A percentile compares a stretch with the other conserved stretches of the same genome.
Conservation (phyloP, 495 filamentous ascomycete species). For the Penicillium robsamsonii region DNA sequence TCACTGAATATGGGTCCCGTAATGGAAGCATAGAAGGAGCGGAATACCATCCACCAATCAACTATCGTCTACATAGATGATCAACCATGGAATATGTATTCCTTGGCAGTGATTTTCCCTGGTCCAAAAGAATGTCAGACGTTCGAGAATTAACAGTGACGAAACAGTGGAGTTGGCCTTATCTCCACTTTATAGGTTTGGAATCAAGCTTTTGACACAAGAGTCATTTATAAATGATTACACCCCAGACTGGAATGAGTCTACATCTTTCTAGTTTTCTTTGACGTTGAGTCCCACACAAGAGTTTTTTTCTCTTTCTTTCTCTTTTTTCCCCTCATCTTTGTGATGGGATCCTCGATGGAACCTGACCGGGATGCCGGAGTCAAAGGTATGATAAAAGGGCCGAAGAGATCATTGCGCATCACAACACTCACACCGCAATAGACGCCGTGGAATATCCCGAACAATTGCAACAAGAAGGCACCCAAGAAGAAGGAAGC, state of each 20-base stretch:
- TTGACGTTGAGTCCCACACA: no score
- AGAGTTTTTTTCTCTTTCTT: background rate
- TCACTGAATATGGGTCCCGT: no score
- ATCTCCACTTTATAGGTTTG: background rate
- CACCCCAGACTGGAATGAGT: background rate
- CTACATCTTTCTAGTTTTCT: background rate
- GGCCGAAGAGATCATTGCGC: background rate
- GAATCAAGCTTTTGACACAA: slow-evolving; percentile 7
- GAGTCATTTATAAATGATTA: background rate
- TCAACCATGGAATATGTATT: background rate
- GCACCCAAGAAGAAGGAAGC: slow-evolving; percentile 20
- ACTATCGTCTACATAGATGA: background rate
- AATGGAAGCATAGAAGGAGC: no score
- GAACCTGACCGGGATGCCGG: background rate
- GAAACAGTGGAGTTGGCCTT: slow-evolving; percentile 8
- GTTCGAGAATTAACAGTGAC: slow-evolving; percentile 4
- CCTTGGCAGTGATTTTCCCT: background rate
- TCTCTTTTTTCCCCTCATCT: background rate
- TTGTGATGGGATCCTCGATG: background rate
- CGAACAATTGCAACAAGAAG: slow-evolving; percentile 13
- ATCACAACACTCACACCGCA: background rate
- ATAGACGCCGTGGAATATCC: slow-evolving; percentile 8
- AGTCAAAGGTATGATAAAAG: slow-evolving; percentile 3
- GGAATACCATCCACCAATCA: background rate
- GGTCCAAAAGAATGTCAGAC: background rate